Base-by-base conservation (phyloP, 2,329 filamentous ascomycete genomes). In the Aureobasidium sp. region DNA sequence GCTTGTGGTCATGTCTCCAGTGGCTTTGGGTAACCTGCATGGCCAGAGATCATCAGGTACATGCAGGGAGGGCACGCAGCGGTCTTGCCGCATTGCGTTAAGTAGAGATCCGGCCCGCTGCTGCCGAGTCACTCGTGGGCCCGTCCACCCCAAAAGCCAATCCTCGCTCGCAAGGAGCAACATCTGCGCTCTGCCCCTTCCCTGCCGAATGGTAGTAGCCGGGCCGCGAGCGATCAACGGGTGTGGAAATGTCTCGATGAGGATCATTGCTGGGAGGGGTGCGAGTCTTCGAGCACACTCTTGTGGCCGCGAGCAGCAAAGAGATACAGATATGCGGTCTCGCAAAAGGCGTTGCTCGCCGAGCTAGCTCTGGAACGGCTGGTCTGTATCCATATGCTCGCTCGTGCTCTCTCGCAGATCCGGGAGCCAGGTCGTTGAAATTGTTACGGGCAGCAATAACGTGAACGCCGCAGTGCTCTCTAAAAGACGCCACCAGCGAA, bases 11-110 rank as follows among this genome's bases (percentile, higher is more conserved):
- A 34, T 36, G 39, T 22, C n/a, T 45, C 9, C 5, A 14, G 12
- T 57, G 53, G 53, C 53, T 44, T 48, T 48, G 25, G 44, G 55
- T 59, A 42, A 59, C 44, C 34, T 59, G 55, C 55, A 59, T 47
- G 22, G 31, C 11, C 22, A 47, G n/a, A 60, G 57, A 60, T 60
- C 57, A 60, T 60, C 57, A 60, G 57, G 57, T 60, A 60, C 41
- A 57, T 57, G 41, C 53, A 57, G 53, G 29, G 53, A 57, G 39
- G 29, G 57, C 45, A 51, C 11, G 34, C 15, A 51, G 57, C 17
- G 45, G 57, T 20, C 45, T 51, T 41, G 29, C 57, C 57, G 27
- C 9, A 45, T 59, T 20, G 55, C 31, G 55, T 48, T 45, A 47
- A 37, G 25, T 7, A 51, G 17, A 60, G 57, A 49, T 60, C 44